These are phyloP conservation scores for Tylopilus orsonianus DNA, from an alignment of 1,284 basidiomycete species.

Conservation along the genomic window DNA sequence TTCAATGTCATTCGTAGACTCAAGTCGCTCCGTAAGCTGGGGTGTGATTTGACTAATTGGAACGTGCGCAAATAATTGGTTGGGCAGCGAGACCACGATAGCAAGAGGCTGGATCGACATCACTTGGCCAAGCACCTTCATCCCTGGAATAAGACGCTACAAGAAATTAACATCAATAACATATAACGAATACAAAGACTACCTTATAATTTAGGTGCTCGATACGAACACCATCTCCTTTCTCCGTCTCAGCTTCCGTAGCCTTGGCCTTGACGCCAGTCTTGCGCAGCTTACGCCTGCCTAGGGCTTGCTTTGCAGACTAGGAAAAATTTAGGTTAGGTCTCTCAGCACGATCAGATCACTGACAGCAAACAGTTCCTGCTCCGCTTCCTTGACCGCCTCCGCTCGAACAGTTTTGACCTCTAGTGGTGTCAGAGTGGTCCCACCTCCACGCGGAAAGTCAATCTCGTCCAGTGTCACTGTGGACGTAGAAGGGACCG, in stretches of 20 bases:
- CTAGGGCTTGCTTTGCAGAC: slow-evolving; percentile 17
- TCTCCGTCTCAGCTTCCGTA: slow-evolving; percentile 25
- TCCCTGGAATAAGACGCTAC: slow-evolving; percentile 81
- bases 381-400: slow-evolving; percentile 81
- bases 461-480: slow-evolving; percentile 78
- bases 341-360: slow-evolving; percentile 7
- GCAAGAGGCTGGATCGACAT: slow-evolving; percentile 88
- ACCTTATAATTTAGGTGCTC: slow-evolving; percentile 97
- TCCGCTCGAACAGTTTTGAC: slow-evolving; percentile 85
- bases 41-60: slow-evolving; percentile 94
- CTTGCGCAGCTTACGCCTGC: slow-evolving; percentile 44
- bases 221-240: slow-evolving; percentile 61
- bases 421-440: slow-evolving; percentile 85
- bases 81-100: slow-evolving; percentile 90
- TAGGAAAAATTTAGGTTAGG: slow-evolving; percentile 6
- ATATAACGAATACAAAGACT: background rate
- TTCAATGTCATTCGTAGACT: slow-evolving; percentile 52
- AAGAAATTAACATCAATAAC: slow-evolving; percentile 1
- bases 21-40: slow-evolving; percentile 74
- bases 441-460: slow-evolving; percentile 91
- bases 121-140: slow-evolving; percentile 86
- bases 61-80: slow-evolving; percentile 92
- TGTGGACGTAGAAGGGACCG: slow-evolving; percentile 35
- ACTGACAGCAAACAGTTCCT: slow-evolving; percentile 70
- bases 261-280: slow-evolving; percentile 45